A percentile compares a stretch with the other conserved stretches of the same genome.
Evolutionary conservation across 805 yeast genomes (phyloP).

Genomic region (Wickerhamiella australiensis): DNA sequence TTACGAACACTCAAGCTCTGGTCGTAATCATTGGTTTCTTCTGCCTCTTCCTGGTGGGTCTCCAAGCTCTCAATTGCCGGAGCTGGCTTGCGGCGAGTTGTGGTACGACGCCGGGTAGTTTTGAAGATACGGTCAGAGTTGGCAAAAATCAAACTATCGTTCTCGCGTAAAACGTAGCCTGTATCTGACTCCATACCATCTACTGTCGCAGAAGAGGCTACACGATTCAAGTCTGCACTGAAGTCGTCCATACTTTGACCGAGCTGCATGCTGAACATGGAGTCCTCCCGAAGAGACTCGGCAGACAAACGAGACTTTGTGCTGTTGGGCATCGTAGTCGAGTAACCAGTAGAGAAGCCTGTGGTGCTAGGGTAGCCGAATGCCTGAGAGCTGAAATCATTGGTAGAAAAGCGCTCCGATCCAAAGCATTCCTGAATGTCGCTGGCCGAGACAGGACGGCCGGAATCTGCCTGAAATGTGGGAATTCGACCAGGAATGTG

Average conservation of each 20-base stretch:
- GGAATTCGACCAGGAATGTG: slow-evolving; percentile 7
- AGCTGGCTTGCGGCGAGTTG: slow-evolving; percentile 6
- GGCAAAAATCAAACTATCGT: slow-evolving; percentile 9
- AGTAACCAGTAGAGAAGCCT: slow-evolving; percentile 2
- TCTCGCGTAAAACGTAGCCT: slow-evolving; percentile 13
- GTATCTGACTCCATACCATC: not conserved
- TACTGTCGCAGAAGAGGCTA: not conserved
- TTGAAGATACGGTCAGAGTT: slow-evolving; percentile 7
- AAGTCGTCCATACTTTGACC: slow-evolving; percentile 13
- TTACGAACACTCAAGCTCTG: slow-evolving; percentile 1
- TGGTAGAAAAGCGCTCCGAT: not conserved
- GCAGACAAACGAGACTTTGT: not conserved
- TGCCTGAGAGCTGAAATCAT: not conserved
- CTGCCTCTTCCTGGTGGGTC: slow-evolving; percentile 1
- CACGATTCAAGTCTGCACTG: slow-evolving; percentile 11
- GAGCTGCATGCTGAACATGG: slow-evolving; percentile 8
- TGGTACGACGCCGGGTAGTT: slow-evolving; percentile 7
- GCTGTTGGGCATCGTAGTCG: slow-evolving; percentile 1
- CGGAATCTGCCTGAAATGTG: not conserved
- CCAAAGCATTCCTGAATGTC: slow-evolving; percentile 1
- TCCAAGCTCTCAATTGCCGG: not conserved
- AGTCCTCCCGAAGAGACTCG: not conserved
- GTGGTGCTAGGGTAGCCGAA: slow-evolving; percentile 6
- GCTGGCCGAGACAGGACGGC: not conserved
- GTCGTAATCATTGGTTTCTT: not conserved